Percentiles rank a stretch among this genome's conserved stretches.
These are phyloP conservation scores for Fusarium euwallaceae DNA, from an alignment of 2,329 filamentous ascomycete species.

Conservation along the genomic window DNA sequence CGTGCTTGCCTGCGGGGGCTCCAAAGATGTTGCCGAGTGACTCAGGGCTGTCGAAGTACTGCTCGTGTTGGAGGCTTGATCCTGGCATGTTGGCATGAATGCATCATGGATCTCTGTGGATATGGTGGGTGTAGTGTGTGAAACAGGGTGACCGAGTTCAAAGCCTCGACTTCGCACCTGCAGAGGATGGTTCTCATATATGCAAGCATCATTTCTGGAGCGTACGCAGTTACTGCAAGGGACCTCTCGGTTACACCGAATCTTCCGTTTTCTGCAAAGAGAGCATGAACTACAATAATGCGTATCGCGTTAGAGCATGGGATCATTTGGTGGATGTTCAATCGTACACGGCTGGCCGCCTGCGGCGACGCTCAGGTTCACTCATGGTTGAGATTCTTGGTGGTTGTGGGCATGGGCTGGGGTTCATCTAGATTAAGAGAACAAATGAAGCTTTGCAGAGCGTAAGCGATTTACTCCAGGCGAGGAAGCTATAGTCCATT, in stretches of 20 bases:
- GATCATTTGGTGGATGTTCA: too few species aligned
- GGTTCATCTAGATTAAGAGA: neutral
- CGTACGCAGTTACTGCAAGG: conserved; percentile 59
- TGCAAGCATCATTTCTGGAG: conserved; percentile 52
- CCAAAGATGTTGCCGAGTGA: neutral
- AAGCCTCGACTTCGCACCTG: neutral
- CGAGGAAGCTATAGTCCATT: neutral
- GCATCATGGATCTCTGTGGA: fast-evolving
- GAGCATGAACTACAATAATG: conserved; percentile 53
- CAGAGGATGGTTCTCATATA: conserved; percentile 47
- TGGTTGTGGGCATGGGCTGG: neutral
- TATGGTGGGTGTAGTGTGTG: neutral
- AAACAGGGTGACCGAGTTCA: neutral
- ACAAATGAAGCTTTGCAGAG: neutral
- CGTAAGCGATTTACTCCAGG: neutral
- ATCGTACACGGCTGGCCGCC: conserved; percentile 48
- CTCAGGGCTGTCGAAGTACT: neutral
- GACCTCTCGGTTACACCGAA: conserved; percentile 56
- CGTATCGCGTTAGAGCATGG: neutral
- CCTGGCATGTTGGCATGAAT: neutral
- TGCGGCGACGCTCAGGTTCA: conserved; percentile 44
- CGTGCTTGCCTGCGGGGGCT: neutral
- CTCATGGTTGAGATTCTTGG: conserved; percentile 10
- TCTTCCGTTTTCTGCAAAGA: conserved; percentile 59
- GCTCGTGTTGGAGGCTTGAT: neutral